Percentiles rank a stretch among this genome's conserved stretches.
Conservation (phyloP, 805 yeast species). For the Scheffersomyces amazonensis region DNA sequence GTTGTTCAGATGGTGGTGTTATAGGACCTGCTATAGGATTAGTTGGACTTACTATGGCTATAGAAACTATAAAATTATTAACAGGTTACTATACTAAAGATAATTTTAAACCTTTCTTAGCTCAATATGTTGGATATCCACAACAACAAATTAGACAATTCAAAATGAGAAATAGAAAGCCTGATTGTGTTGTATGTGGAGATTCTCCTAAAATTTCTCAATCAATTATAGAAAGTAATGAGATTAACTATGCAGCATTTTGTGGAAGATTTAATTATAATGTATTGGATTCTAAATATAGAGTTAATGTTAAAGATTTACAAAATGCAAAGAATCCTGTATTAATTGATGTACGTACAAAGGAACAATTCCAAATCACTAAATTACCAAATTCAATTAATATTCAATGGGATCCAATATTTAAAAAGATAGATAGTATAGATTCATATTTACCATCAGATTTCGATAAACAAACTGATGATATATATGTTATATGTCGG, state of each 20-base stretch:
- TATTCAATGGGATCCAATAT: slow-evolving; percentile 56
- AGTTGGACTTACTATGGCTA: slow-evolving; percentile 85
- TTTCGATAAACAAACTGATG: slow-evolving; percentile 18
- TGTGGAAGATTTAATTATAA: slow-evolving; percentile 62
- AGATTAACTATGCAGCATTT: slow-evolving; percentile 64
- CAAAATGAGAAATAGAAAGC: slow-evolving; percentile 71
- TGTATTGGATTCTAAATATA: slow-evolving; percentile 41
- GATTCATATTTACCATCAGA: slow-evolving; percentile 17
- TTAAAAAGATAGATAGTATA: slow-evolving; percentile 22
- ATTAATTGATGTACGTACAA: slow-evolving; percentile 76
- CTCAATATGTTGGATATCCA: slow-evolving; percentile 66
- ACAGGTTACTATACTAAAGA: slow-evolving; percentile 49
- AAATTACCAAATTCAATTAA: slow-evolving; percentile 57
- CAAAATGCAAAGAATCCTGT: slow-evolving; percentile 24
- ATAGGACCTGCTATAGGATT: slow-evolving; percentile 95
- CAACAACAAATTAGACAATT: slow-evolving; percentile 66
- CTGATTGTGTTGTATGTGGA: slow-evolving; percentile 65
- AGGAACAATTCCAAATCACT: slow-evolving; percentile 70
- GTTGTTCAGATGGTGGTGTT: slow-evolving; percentile 92
- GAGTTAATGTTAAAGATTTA: slow-evolving; percentile 46
- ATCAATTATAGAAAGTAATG: slow-evolving; percentile 42
- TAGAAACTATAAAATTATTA: slow-evolving; percentile 77
- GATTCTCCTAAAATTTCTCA: slow-evolving; percentile 47
- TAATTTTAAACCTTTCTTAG: slow-evolving; percentile 64
- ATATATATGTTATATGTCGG: slow-evolving; percentile 69